A percentile compares a stretch with the other conserved stretches of the same genome.
Conservation (phyloP, 192 early-diverging fungal genomes). For the Coemansia erecta region DNA sequence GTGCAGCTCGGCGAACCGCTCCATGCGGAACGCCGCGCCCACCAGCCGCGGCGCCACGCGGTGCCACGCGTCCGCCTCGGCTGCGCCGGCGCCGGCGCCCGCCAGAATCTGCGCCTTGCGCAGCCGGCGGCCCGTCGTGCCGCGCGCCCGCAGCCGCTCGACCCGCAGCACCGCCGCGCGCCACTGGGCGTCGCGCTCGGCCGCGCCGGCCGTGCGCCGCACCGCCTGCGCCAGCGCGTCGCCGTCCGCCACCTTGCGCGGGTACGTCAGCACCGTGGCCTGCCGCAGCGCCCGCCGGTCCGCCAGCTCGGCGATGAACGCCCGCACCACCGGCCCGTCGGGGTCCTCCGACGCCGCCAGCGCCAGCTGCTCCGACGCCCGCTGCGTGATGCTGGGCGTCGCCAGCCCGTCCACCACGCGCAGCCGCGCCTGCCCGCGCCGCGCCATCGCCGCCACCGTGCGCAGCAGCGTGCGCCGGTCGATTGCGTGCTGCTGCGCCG, state of each 20-base stretch:
- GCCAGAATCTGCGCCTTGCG: no score
- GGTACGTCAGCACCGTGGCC: neutral
- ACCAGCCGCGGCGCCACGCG: conserved; percentile 10
- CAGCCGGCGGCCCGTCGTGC: no score
- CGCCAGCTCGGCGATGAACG: conserved; percentile 20
- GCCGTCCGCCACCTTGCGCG: neutral
- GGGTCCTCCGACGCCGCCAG: conserved; percentile 24
- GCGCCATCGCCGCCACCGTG: conserved; percentile 13
- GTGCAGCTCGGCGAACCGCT: conserved; percentile 27
- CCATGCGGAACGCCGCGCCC: conserved; percentile 11
- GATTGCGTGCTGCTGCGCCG: conserved; percentile 8
- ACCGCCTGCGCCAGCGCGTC: neutral
- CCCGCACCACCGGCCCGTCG: conserved; percentile 14
- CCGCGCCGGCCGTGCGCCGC: conserved; percentile 24
- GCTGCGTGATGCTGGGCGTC: no score
- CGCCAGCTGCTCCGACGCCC: no score
- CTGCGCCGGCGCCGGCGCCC: no score
- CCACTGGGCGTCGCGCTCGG: conserved; percentile 19
- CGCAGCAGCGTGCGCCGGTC: conserved; percentile 40
- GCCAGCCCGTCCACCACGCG: neutral
- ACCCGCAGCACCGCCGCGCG: neutral
- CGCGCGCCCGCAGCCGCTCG: no score
- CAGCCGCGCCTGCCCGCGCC: conserved; percentile 11
- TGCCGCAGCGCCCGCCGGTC: conserved; percentile 14
- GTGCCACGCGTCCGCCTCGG: conserved; percentile 6